A percentile compares a stretch with the other conserved stretches of the same genome.
phyloP scores from a whole-genome alignment of 148 eudicot species.

The Oxyria digyna region DNA sequence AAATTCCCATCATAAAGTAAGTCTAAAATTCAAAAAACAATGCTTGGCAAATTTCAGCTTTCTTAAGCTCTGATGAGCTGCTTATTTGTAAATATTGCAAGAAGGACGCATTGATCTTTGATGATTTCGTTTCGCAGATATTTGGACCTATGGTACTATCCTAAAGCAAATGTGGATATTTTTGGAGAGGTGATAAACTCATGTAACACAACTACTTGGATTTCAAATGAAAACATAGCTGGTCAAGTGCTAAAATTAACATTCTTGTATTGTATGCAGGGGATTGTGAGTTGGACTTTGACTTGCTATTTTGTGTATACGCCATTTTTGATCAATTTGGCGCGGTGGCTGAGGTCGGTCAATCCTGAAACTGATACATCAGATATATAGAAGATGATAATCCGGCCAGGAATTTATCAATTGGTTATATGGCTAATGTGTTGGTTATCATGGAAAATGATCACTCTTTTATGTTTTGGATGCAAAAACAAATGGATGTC shows the following conservation, averaged over 20 bases:
- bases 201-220: neutral
- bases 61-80: too few species aligned
- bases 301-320: constrained; percentile 75
- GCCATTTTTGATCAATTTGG: constrained; percentile 52
- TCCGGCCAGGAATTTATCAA: too few species aligned
- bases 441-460: too few species aligned
- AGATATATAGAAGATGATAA: neutral
- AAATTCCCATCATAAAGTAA: constrained; percentile 70
- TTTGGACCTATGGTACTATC: constrained; percentile 70
- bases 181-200: constrained; percentile 49
- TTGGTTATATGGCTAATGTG: too few species aligned
- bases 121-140: constrained; percentile 21
- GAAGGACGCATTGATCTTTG: too few species aligned
- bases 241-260: neutral
- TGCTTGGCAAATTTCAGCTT: too few species aligned
- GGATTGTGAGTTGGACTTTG: constrained; percentile 69
- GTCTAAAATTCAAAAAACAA: too few species aligned
- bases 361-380: neutral
- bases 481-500: too few species aligned
- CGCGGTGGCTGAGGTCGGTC: constrained; percentile 50
- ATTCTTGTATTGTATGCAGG: constrained; percentile 27
- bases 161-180: constrained; percentile 57
- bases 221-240: neutral
- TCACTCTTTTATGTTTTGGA: too few species aligned
- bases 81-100: too few species aligned